phyloP scores from a whole-genome alignment of 129 eudicot species.

The Smallanthus sonchifolius region DNA sequence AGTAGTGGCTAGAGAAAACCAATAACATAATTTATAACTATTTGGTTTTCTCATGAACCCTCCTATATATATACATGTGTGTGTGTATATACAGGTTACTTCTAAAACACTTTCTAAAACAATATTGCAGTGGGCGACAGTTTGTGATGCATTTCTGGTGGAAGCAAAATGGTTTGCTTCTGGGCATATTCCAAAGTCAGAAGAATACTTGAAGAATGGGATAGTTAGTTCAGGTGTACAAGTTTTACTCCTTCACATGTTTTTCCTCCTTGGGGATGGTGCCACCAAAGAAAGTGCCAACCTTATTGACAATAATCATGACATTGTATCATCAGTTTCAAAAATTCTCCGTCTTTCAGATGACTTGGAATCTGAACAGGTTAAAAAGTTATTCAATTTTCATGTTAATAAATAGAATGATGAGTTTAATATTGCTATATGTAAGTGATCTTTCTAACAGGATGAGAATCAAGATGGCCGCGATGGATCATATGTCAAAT shows the following conservation, averaged over 20 bases:
- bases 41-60: too few relatives aligned
- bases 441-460: conserved; percentile 11
- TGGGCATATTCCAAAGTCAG: conserved; percentile 26
- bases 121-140: conserved; percentile 37
- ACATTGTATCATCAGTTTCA: conserved; percentile 31
- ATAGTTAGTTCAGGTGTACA: conserved; percentile 45
- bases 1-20: too few relatives aligned
- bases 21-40: too few relatives aligned
- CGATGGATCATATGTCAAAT: conserved; percentile 52
- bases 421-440: not conserved
- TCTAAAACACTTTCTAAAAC: too few relatives aligned
- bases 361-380: conserved; percentile 26
- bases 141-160: conserved; percentile 46
- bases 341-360: conserved; percentile 47
- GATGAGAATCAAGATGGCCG: conserved; percentile 48
- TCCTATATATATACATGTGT: too few relatives aligned
- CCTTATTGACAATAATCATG: conserved; percentile 11
- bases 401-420: not conserved
- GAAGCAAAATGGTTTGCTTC: conserved; percentile 55
- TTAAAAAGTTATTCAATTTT: not conserved
- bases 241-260: conserved; percentile 35
- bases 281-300: not conserved
- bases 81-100: too few relatives aligned
- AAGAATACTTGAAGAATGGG: conserved; percentile 42
- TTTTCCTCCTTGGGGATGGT: conserved; percentile 42